These are phyloP conservation scores for Cladophialophora psammophila DNA, from an alignment of 2,329 filamentous ascomycete genomes.

Conservation along the genomic window DNA sequence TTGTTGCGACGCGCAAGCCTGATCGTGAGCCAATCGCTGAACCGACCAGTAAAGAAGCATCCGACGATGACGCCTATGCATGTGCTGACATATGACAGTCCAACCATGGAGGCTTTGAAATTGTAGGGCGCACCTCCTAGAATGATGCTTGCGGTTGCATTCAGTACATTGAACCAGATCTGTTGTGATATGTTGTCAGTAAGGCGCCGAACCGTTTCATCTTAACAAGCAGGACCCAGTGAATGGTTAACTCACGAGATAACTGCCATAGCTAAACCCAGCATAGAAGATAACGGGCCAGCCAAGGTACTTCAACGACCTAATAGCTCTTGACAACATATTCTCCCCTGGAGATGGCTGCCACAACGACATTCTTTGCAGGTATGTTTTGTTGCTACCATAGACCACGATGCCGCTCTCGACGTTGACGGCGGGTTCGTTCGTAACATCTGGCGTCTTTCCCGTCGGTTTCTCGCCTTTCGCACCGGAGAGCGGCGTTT, in stretches of 20 bases:
- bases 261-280: constrained; percentile 51
- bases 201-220: not conserved
- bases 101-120: constrained; percentile 50
- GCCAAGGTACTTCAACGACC: constrained; percentile 37
- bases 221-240: too few relatives aligned
- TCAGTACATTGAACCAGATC: constrained; percentile 55
- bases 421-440: constrained; percentile 12
- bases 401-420: constrained; percentile 17
- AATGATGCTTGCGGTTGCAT: constrained; percentile 52
- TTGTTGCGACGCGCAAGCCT: constrained; percentile 39
- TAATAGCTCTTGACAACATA: constrained; percentile 23
- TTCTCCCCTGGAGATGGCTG: constrained; percentile 27
- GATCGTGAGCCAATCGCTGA: constrained; percentile 42
- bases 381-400: constrained; percentile 29
- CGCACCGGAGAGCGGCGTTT: constrained; percentile 12
- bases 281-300: constrained; percentile 52
- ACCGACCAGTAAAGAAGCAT: constrained; percentile 35
- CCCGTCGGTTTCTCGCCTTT: constrained; percentile 16
- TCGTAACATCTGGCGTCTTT: constrained; percentile 6
- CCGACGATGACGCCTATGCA: constrained; percentile 36
- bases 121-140: constrained; percentile 48
- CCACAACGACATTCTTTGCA: constrained; percentile 34
- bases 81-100: constrained; percentile 47
- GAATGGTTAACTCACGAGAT: constrained; percentile 43
- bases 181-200: constrained; percentile 31